phyloP scores from a whole-genome alignment of 164 flowering plant species.

The Stephania japonica region DNA sequence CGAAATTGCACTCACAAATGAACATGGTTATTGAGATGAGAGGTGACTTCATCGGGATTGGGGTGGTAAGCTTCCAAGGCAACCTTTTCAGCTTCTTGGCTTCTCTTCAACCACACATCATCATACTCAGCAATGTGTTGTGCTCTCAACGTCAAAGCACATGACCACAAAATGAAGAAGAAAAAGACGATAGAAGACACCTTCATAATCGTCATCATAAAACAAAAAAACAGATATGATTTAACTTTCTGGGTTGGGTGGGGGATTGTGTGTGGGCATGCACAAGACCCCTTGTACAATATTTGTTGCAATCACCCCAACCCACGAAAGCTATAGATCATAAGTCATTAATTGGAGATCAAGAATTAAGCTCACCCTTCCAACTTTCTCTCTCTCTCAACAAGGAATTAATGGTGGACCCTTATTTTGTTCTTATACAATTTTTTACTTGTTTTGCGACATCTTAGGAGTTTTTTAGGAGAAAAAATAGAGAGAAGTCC shows the following conservation, averaged over 20 bases:
- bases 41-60: conserved; percentile 41
- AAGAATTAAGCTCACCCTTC: no score
- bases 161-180: conserved; percentile 11
- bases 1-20: conserved; percentile 23
- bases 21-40: conserved; percentile 34
- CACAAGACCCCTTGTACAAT: no score
- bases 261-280: no score
- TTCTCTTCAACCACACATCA: conserved; percentile 43
- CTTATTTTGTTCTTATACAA: no score
- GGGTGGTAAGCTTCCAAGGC: conserved; percentile 34
- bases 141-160: conserved; percentile 20
- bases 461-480: no score
- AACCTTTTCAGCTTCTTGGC: conserved; percentile 26
- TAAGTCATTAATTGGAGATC: no score
- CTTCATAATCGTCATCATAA: neutral
- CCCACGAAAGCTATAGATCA: no score
- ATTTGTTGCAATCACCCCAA: no score
- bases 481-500: no score
- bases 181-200: neutral
- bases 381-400: no score
- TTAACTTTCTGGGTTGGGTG: neutral
- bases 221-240: neutral
- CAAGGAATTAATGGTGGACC: no score
- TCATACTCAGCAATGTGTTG: conserved; percentile 28
- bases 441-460: no score